A percentile compares a stretch with the other conserved stretches of the same genome.
Evolutionary conservation across 495 filamentous ascomycete genomes (phyloP).

Genomic region (Bathelium albidoporum): DNA sequence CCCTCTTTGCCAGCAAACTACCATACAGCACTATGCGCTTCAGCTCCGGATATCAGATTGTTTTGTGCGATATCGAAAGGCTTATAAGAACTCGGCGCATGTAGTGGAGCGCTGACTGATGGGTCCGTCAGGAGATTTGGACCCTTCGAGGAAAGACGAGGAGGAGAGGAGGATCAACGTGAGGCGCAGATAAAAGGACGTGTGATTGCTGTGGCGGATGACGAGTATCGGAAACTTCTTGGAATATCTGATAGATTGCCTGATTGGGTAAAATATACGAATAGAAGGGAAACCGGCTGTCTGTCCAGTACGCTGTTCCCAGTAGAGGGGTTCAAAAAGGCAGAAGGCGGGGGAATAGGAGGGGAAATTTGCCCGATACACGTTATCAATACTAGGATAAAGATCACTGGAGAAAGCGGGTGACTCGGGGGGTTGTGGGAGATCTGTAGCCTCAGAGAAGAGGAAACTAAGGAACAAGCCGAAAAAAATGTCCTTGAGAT

Average conservation of each 20-base stretch:
- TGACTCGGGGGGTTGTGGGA: no score
- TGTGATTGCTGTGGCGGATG: not conserved
- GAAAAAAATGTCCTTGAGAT: not conserved
- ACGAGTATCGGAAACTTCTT: not conserved
- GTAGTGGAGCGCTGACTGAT: no score
- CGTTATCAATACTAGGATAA: no score
- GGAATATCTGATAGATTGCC: not conserved
- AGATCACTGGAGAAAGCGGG: no score
- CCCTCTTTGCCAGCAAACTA: slow-evolving; percentile 1
- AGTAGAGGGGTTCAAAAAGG: not conserved
- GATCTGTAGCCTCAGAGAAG: not conserved
- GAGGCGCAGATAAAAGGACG: not conserved
- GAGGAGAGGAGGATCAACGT: not conserved
- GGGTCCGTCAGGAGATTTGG: no score
- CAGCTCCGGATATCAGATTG: not conserved
- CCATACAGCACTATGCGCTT: not conserved
- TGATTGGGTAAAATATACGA: not conserved
- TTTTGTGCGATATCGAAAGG: not conserved
- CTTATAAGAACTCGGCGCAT: not conserved
- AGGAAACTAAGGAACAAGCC: not conserved
- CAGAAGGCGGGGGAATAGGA: not conserved
- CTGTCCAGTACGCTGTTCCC: not conserved
- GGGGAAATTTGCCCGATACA: not conserved
- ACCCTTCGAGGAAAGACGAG: not conserved
- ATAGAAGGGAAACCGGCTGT: not conserved